Conservation (phyloP, 805 yeast species). For the Clavispora vitiphila region DNA sequence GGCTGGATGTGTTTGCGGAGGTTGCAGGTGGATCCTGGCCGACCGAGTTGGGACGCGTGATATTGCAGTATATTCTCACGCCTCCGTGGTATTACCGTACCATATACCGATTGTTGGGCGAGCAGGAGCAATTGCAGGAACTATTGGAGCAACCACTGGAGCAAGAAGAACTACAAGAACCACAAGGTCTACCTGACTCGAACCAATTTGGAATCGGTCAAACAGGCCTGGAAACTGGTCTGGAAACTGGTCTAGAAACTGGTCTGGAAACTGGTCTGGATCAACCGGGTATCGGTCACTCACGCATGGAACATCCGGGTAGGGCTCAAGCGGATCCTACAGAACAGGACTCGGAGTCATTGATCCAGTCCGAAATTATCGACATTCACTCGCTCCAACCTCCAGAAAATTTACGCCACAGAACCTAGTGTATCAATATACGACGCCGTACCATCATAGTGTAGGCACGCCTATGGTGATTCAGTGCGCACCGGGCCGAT, state of each 20-base stretch:
- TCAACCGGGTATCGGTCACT: too few species aligned
- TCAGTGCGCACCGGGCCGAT: not conserved
- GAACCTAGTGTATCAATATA: not conserved
- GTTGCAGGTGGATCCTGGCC: not conserved
- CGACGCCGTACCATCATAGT: not conserved
- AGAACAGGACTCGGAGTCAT: too few species aligned
- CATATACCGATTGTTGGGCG: not conserved
- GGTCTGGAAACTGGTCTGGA: too few species aligned
- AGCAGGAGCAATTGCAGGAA: not conserved
- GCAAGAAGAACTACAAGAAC: not conserved
- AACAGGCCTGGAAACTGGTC: too few species aligned
- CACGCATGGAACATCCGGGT: too few species aligned
- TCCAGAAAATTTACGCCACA: not conserved
- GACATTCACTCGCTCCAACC: not conserved
- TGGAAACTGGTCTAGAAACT: too few species aligned
- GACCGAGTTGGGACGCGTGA: not conserved
- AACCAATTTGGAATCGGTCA: too few species aligned
- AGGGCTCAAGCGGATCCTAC: too few species aligned
- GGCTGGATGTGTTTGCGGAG: not conserved
- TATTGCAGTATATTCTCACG: not conserved
- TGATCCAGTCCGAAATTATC: too few species aligned
- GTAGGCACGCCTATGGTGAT: too few species aligned
- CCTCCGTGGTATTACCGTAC: conserved; percentile 5
- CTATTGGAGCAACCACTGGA: not conserved
- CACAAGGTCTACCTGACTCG: too few species aligned